phyloP scores from a whole-genome alignment of 2,329 filamentous ascomycete genomes.

The Ophiostoma sp. region DNA sequence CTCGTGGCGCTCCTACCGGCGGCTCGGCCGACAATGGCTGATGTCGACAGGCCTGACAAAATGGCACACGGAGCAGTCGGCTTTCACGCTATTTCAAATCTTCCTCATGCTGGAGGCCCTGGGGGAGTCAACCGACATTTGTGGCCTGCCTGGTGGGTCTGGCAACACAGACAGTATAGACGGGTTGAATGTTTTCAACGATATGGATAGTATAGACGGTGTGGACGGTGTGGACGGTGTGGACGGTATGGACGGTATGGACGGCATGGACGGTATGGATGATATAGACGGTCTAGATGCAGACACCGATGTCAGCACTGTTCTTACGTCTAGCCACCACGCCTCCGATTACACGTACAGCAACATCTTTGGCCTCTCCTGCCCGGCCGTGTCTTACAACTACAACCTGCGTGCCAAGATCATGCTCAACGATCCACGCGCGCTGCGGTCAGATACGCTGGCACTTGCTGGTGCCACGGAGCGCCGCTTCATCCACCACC shows the following conservation, averaged over 20 bases:
- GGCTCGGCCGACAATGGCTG: neutral
- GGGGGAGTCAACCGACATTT: neutral
- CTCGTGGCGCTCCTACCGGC: slow-evolving; percentile 5
- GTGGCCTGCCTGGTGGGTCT: no score
- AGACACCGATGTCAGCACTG: neutral
- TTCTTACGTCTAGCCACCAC: neutral
- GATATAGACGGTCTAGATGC: neutral
- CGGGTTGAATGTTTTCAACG: no score
- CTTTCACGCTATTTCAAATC: neutral
- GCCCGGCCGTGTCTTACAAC: neutral
- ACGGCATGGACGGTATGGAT: no score
- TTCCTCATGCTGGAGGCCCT: neutral
- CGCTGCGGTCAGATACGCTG: neutral
- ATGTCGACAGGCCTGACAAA: neutral
- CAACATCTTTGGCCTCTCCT: slow-evolving; percentile 15
- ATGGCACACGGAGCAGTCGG: neutral
- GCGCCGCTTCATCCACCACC: slow-evolving; percentile 12
- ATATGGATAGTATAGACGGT: no score
- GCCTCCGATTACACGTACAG: slow-evolving; percentile 7
- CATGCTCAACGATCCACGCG: slow-evolving; percentile 16
- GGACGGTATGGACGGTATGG: no score
- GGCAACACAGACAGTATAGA: no score
- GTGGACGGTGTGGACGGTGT: no score
- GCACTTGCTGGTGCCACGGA: neutral
- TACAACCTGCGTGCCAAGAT: slow-evolving; percentile 16